phyloP scores from a whole-genome alignment of 768 basidiomycete species.

The Calocera viscosa region DNA sequence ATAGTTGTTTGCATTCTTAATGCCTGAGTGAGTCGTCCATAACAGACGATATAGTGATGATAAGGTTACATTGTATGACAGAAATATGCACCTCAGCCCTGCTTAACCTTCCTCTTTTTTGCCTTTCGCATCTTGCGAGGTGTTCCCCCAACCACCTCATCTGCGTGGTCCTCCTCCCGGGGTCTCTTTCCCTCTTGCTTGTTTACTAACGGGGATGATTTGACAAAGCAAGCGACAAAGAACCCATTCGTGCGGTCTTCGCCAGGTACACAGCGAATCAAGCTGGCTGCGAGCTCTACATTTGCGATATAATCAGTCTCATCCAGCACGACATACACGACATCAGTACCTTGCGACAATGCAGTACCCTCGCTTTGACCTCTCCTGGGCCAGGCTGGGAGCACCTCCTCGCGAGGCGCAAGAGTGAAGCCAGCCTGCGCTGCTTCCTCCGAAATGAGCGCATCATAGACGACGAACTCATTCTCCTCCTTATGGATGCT shows the following conservation, averaged over 20 bases:
- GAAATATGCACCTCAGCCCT: background rate
- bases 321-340: background rate
- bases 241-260: constrained; percentile 92
- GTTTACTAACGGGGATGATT: background rate
- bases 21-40: no score
- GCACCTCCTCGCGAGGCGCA: constrained; percentile 50
- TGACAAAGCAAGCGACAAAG: constrained; percentile 91
- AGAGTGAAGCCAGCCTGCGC: constrained; percentile 46
- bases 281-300: constrained; percentile 44
- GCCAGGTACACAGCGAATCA: constrained; percentile 62
- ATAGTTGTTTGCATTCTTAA: no score
- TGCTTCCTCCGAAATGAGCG: constrained; percentile 62
- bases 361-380: constrained; percentile 48
- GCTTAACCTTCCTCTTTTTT: background rate
- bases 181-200: background rate
- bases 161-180: constrained; percentile 8
- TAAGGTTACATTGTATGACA: no score
- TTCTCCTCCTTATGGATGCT: constrained; percentile 85
- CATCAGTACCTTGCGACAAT: constrained; percentile 21
- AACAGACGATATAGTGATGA: no score
- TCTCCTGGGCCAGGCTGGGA: constrained; percentile 74
- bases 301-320: background rate
- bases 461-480: constrained; percentile 73
- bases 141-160: background rate
- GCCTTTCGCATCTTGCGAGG: constrained; percentile 5